phyloP scores from a whole-genome alignment of 768 basidiomycete species.

The Naganishia vishniacii region DNA sequence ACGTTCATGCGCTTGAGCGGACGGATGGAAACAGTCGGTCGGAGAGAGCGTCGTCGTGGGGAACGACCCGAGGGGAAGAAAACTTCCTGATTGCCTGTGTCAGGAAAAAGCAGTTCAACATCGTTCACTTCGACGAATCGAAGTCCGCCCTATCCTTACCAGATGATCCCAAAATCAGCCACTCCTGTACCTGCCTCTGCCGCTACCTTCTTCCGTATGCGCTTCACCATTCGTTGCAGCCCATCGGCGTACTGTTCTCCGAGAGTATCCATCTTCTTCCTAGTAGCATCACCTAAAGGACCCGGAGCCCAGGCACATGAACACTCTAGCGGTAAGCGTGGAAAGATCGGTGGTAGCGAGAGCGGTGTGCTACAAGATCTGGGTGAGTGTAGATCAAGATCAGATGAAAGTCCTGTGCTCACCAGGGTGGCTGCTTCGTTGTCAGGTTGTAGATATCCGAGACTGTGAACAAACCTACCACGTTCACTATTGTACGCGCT shows the following conservation, averaged over 20 bases:
- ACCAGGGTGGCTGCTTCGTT: slow-evolving; percentile 35
- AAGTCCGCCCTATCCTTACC: not conserved
- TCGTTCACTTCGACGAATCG: not conserved
- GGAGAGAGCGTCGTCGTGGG: slow-evolving; percentile 38
- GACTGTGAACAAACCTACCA: slow-evolving; percentile 38
- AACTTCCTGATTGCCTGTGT: slow-evolving; percentile 36
- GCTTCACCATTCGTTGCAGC: slow-evolving; percentile 24
- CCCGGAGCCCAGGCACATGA: slow-evolving; percentile 41
- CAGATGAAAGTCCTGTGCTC: not conserved
- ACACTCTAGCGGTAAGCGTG: slow-evolving; percentile 41
- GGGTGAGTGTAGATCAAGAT: not conserved
- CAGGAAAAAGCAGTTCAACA: not conserved
- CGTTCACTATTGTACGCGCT: slow-evolving; percentile 26
- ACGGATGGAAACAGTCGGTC: slow-evolving; percentile 45
- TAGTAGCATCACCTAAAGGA: slow-evolving; percentile 39
- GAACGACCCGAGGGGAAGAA: slow-evolving; percentile 36
- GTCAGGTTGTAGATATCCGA: slow-evolving; percentile 41
- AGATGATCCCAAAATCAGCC: slow-evolving; percentile 35
- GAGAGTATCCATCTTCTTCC: slow-evolving; percentile 40
- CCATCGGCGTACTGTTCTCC: slow-evolving; percentile 41
- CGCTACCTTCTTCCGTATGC: slow-evolving; percentile 28
- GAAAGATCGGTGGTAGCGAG: slow-evolving; percentile 34
- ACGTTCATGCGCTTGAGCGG: slow-evolving; percentile 35
- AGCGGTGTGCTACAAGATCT: slow-evolving; percentile 27
- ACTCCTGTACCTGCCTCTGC: slow-evolving; percentile 32